Conservation (phyloP, 768 basidiomycete genomes). For the Russula virescens region DNA sequence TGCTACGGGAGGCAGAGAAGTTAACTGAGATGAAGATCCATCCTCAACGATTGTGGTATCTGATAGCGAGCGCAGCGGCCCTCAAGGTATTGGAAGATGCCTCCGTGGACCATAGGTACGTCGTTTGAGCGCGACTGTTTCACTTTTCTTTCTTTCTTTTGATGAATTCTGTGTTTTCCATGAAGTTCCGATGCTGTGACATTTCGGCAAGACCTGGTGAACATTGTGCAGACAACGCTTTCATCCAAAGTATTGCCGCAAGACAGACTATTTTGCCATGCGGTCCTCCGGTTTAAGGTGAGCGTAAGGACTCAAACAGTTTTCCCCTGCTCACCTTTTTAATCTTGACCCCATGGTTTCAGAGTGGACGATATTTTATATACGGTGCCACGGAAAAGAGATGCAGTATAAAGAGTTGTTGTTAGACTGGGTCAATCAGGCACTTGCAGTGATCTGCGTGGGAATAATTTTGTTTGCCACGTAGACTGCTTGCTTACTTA, state of each 20-base stretch:
- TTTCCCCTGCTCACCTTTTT: neutral
- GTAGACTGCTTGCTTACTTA: no score
- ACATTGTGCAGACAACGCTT: constrained; percentile 93
- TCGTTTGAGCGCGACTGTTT: constrained; percentile 18
- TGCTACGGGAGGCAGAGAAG: constrained; percentile 93
- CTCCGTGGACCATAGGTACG: constrained; percentile 80
- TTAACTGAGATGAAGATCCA: constrained; percentile 89
- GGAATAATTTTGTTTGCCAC: no score
- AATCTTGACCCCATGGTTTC: constrained; percentile 1
- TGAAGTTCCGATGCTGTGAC: constrained; percentile 58
- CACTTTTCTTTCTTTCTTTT: no score
- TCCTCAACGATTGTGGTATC: constrained; percentile 97
- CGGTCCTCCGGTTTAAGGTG: constrained; percentile 87
- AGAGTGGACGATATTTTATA: constrained; percentile 92
- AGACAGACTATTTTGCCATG: constrained; percentile 97
- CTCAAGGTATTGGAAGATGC: constrained; percentile 77
- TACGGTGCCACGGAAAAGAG: constrained; percentile 78
- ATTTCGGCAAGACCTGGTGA: constrained; percentile 89
- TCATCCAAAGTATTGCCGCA: constrained; percentile 95
- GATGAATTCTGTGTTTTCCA: neutral
- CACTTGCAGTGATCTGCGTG: no score
- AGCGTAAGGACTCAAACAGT: neutral
- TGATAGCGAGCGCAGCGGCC: constrained; percentile 84
- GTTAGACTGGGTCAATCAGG: no score
- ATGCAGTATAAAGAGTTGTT: constrained; percentile 49